Evolutionary conservation across 2,329 filamentous ascomycete species (phyloP).

Genomic region (Trichoderma arundinaceum): DNA sequence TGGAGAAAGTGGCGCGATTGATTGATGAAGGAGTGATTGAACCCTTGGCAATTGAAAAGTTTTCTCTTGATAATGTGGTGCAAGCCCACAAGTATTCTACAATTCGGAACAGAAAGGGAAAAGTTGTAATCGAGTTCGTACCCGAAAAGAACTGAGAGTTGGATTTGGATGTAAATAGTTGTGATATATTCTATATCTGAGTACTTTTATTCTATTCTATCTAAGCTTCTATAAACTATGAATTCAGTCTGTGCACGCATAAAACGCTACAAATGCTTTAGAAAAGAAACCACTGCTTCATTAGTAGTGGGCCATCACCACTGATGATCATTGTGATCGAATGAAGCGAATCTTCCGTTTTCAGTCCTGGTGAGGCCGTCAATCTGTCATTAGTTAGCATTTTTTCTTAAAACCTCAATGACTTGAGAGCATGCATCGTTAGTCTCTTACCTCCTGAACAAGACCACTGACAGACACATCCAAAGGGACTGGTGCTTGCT

Average conservation of each 20-base stretch:
- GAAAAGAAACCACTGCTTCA: neutral
- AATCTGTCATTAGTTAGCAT: neutral
- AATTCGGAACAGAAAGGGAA: slow-evolving; percentile 36
- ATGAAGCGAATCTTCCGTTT: neutral
- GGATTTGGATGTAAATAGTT: neutral
- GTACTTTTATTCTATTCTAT: neutral
- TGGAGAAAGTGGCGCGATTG: slow-evolving; percentile 35
- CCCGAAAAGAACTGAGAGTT: neutral
- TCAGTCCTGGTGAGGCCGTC: neutral
- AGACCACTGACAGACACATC: slow-evolving; percentile 2
- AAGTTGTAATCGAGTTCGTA: slow-evolving; percentile 41
- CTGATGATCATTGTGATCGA: slow-evolving; percentile 3
- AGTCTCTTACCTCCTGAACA: neutral
- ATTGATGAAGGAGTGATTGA: slow-evolving; percentile 37
- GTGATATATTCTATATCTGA: neutral
- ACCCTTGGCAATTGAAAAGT: slow-evolving; percentile 36
- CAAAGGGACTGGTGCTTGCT: slow-evolving; percentile 11
- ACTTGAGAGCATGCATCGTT: neutral
- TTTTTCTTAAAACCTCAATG: too few species aligned
- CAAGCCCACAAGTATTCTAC: slow-evolving; percentile 40
- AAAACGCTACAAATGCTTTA: neutral
- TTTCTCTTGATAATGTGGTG: slow-evolving; percentile 36
- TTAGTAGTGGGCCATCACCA: neutral
- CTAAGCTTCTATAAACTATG: neutral
- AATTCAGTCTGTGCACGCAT: neutral